These are phyloP conservation scores for Tricholoma flavovirens DNA, from an alignment of 768 basidiomycete genomes.

Conservation along the genomic window DNA sequence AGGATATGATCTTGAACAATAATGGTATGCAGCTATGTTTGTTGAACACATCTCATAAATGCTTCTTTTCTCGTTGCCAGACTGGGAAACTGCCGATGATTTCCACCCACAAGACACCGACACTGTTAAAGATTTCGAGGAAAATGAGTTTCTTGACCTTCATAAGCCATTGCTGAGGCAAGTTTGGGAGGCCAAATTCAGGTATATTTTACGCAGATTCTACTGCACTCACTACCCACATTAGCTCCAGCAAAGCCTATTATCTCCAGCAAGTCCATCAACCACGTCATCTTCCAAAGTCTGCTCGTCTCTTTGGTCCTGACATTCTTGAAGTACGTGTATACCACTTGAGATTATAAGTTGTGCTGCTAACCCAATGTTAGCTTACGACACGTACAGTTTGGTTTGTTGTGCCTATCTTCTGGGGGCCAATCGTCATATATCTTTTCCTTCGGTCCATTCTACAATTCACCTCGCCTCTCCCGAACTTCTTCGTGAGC, in stretches of 20 bases:
- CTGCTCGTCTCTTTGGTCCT: slow-evolving; percentile 84
- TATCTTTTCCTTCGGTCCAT: slow-evolving; percentile 82
- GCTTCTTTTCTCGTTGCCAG: slow-evolving; percentile 29
- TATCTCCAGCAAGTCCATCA: slow-evolving; percentile 97
- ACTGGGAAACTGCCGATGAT: slow-evolving; percentile 87
- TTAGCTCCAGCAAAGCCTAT: slow-evolving; percentile 72
- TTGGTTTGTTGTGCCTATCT: slow-evolving; percentile 89
- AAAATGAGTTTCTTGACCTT: slow-evolving; percentile 89
- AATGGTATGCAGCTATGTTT: not conserved
- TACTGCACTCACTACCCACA: slow-evolving; percentile 7
- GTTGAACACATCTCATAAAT: not conserved
- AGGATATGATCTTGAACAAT: slow-evolving; percentile 71
- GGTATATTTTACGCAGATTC: slow-evolving; percentile 32
- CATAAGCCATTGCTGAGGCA: slow-evolving; percentile 79
- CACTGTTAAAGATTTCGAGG: slow-evolving; percentile 71
- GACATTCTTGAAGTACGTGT: slow-evolving; percentile 67
- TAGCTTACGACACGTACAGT: slow-evolving; percentile 78
- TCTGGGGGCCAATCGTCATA: slow-evolving; percentile 85
- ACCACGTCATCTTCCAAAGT: slow-evolving; percentile 78
- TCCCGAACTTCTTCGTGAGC: slow-evolving; percentile 56
- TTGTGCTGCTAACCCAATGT: not conserved
- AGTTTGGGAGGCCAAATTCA: slow-evolving; percentile 84
- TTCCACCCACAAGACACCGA: slow-evolving; percentile 92
- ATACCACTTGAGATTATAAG: not conserved
- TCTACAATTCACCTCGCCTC: slow-evolving; percentile 69